These are phyloP conservation scores for Pseudogymnoascus destructans DNA, from an alignment of 2,329 filamentous ascomycete species.

Conservation along the genomic window DNA sequence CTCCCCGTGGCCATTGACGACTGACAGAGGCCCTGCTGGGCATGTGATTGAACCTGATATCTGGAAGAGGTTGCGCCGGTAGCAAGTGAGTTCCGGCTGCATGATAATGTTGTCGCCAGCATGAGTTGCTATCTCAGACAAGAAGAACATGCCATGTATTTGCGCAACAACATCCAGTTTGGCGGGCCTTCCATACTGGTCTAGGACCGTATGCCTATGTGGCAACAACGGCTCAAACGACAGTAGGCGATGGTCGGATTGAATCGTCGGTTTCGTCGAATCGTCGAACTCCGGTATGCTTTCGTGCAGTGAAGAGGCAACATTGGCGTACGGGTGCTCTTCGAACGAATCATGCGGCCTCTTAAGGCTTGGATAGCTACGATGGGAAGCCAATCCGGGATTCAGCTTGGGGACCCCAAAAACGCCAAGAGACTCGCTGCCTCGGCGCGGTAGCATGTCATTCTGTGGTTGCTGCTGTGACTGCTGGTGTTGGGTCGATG, in stretches of 20 bases:
- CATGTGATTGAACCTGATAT: slow-evolving; percentile 82
- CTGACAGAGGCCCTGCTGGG: slow-evolving; percentile 62
- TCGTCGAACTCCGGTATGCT: slow-evolving; percentile 19
- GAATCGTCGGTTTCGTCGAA: slow-evolving; percentile 22
- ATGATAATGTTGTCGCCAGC: slow-evolving; percentile 40
- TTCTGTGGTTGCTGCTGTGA: background rate
- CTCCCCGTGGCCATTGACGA: slow-evolving; percentile 74
- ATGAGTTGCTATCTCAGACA: slow-evolving; percentile 46
- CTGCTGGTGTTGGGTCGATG: background rate
- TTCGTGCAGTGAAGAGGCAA: slow-evolving; percentile 22
- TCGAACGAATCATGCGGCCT: slow-evolving; percentile 22
- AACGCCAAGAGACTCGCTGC: slow-evolving; percentile 1
- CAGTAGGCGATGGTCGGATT: slow-evolving; percentile 26
- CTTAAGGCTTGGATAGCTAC: slow-evolving; percentile 26
- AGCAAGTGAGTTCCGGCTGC: slow-evolving; percentile 83
- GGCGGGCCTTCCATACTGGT: slow-evolving; percentile 35
- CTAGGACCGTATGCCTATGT: slow-evolving; percentile 35
- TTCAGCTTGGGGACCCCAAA: background rate
- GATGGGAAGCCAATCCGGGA: slow-evolving; percentile 19
- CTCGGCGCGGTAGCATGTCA: background rate
- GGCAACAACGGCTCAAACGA: slow-evolving; percentile 22
- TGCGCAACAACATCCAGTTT: slow-evolving; percentile 47
- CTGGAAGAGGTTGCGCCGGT: slow-evolving; percentile 89
- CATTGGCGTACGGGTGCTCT: slow-evolving; percentile 21
- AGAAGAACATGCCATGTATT: slow-evolving; percentile 80